Base-by-base conservation (phyloP, 2,329 filamentous ascomycete species). In the Pseudogymnoascus sp. region DNA sequence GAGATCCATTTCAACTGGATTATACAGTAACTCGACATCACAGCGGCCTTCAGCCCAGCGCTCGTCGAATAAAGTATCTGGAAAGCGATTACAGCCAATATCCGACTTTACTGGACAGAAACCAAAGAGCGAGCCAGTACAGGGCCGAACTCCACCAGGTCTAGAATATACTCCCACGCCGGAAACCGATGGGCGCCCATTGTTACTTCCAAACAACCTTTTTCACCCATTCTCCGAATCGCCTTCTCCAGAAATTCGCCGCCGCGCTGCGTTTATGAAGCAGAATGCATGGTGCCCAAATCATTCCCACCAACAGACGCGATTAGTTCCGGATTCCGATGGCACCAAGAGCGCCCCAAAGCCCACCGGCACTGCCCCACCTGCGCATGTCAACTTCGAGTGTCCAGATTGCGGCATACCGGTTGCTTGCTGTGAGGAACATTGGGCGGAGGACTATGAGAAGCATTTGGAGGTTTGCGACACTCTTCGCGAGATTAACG, bases 381-480 rank as follows among this genome's bases (percentile, higher is more conserved):
- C 93, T 0, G 86, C 87, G 14, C 91, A 96, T 74, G 91, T 97
- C 59, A 81, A 89, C 67, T 97, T 96, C 71, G 94, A 97, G 74
- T 99, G 94, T 69, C 92, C 94, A 0, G 93, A 99, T 73, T 99
- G 94, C 69, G 94, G 94, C 12, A 83, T 97, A 41, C 92, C 95
- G 0, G 86, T 96, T 6, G 96, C 94, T 72, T 99, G 94, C 77
- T 93, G 86, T 68, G 89, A 97, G 74, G 88, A 91, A 67, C 94
- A 99, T 73, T 97, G 93, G 89, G 91, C 89, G 72, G 91, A 95
- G 68, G 91, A 97, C 73, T 99, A 96, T 71, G 93, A 97, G 75
- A 82, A 86, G 15, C 94, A 99, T 74, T 74, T 99, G 63, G 84
- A 97, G 71, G 87, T 99, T 36, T 99, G 94, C 74, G 93, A 99